Conservation (phyloP, 495 filamentous ascomycete genomes). For the Mytilinidion resinicola region DNA sequence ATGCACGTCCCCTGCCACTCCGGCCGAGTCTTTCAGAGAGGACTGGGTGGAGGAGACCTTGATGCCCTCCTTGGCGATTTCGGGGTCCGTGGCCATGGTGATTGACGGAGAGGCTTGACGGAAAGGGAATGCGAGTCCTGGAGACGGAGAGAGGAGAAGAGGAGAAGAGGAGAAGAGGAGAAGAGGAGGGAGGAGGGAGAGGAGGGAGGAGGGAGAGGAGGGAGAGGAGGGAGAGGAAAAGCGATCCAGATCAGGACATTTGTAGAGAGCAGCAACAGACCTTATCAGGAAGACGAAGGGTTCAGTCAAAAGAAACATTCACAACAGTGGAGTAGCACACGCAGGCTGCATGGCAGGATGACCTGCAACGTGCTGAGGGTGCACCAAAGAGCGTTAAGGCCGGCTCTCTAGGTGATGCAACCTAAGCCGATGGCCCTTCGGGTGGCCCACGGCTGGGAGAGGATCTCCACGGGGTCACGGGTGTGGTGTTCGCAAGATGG, state of each 20-base stretch:
- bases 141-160: background rate
- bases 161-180: background rate
- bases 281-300: too few species aligned
- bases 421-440: too few species aligned
- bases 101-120: background rate
- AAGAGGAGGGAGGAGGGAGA: too few species aligned
- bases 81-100: constrained; percentile 17
- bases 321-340: too few species aligned
- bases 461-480: too few species aligned
- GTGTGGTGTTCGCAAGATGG: too few species aligned
- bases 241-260: background rate
- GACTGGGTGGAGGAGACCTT: constrained; percentile 15
- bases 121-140: background rate
- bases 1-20: constrained; percentile 8
- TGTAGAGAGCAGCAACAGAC: background rate
- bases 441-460: too few species aligned
- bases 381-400: too few species aligned
- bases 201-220: background rate
- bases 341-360: too few species aligned
- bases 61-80: constrained; percentile 18
- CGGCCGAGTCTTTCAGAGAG: constrained; percentile 16
- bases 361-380: too few species aligned
- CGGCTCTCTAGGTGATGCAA: too few species aligned
- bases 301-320: too few species aligned
- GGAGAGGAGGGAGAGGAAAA: background rate